Base-by-base conservation (phyloP, 768 basidiomycete genomes). In the Artomyces pyxidatus region DNA sequence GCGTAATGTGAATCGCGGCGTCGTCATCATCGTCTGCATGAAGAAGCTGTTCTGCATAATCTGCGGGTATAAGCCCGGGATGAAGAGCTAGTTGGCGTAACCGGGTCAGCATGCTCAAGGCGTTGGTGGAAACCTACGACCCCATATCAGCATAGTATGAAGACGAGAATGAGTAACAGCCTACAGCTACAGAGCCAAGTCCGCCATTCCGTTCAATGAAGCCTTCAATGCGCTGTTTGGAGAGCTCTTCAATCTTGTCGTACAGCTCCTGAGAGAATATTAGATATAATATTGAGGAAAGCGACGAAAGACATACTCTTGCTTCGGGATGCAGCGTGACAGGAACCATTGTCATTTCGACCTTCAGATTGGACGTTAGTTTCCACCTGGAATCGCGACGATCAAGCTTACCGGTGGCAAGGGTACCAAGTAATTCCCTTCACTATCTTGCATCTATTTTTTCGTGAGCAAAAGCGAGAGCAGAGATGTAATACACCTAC, bases 41-140 rank as follows among this genome's bases (percentile, higher is more conserved):
- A 29, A 68, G 68, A 39, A 90, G 71, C 52, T 84, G 73, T 37
- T 86, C 79, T 10, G 89, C 61, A 58, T 90, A 93, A 52, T 80
- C 72, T 7, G 67, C 53, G 4, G 90, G 90, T 42, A 90, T 68
- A 22, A 94, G 71, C 1, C 78, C 80, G 0, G 89, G 85, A 59
- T 93, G 88, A 22, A 91, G 75, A 16, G 76, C 84, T 17, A 92
- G 68, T 64, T 94, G 91, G 26, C 90, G 79, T 63, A 94, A 71
- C 16, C 91, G 84, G 7, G 88, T 91, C n/a, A 92, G 75, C 75
- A 92, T 80, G 52, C 84, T 83, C 30, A 90, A 64, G 12, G 88
- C 79, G 57, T 84, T 83, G 2, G 78, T 78, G 49, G 81, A 78
- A 0, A 79, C 72, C 85, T 88, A 52, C 17, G 49, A 23, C 22